Conservation (phyloP, 768 basidiomycete species). For the Podaxis rugospora region DNA sequence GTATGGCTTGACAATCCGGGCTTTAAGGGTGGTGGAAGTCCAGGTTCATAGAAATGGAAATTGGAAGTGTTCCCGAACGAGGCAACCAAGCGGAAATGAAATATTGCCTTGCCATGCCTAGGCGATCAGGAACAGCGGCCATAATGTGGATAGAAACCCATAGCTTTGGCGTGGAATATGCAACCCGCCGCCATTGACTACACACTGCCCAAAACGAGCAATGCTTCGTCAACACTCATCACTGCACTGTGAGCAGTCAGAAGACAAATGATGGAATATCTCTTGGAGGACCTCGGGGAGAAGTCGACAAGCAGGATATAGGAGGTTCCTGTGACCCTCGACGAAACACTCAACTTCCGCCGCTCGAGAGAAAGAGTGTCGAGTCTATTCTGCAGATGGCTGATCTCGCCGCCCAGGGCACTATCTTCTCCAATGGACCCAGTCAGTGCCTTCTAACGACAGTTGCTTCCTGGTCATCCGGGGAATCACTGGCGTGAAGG, state of each 20-base stretch:
- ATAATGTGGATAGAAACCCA: not conserved
- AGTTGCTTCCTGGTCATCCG: not conserved
- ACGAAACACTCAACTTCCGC: not conserved
- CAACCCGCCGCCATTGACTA: not conserved
- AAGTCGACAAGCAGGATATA: not conserved
- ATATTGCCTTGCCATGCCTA: too few relatives aligned
- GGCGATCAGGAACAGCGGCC: too few relatives aligned
- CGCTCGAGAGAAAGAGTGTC: not conserved
- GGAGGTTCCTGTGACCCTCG: not conserved
- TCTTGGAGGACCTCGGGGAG: not conserved
- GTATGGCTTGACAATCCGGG: too few relatives aligned
- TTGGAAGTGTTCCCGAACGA: too few relatives aligned
- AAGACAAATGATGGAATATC: not conserved
- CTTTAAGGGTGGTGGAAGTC: too few relatives aligned
- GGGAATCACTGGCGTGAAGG: not conserved
- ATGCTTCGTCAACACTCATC: not conserved
- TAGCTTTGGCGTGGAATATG: not conserved
- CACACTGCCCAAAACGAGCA: not conserved
- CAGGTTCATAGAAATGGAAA: too few relatives aligned
- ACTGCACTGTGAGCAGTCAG: not conserved
- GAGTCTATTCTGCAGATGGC: not conserved
- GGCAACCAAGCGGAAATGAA: too few relatives aligned
- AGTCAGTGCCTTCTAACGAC: not conserved
- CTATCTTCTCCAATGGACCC: not conserved
- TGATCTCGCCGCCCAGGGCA: not conserved